Evolutionary conservation across 1,139 yeast species (phyloP).

Genomic region (Sugiyamaella neomexicana): DNA sequence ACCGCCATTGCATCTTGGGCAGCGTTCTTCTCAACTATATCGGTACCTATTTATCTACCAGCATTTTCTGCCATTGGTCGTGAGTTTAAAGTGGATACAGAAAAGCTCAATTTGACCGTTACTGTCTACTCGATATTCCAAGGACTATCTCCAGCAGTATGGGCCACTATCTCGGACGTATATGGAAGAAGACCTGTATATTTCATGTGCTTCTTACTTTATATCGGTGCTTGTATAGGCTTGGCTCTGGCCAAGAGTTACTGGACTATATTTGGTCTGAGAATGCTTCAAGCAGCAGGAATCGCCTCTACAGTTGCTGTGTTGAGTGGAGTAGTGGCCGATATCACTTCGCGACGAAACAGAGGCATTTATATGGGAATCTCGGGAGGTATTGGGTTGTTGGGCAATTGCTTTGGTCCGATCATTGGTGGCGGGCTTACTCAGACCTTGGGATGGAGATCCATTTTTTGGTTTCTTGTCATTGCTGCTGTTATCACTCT

Average conservation of each 20-base stretch:
- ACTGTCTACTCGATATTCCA: slow-evolving; percentile 72
- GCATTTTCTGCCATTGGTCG: slow-evolving; percentile 57
- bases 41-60: slow-evolving; percentile 73
- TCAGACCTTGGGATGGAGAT: slow-evolving; percentile 65
- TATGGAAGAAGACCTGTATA: slow-evolving; percentile 70
- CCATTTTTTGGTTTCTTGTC: slow-evolving; percentile 72
- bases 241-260: slow-evolving; percentile 57
- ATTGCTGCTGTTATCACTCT: slow-evolving; percentile 56
- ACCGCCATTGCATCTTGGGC: slow-evolving; percentile 47
- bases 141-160: slow-evolving; percentile 65
- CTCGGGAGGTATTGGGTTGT: slow-evolving; percentile 59
- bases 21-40: slow-evolving; percentile 63
- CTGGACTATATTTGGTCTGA: slow-evolving; percentile 53
- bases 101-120: slow-evolving; percentile 61
- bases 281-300: slow-evolving; percentile 70
- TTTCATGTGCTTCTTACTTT: slow-evolving; percentile 53
- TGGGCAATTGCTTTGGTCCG: slow-evolving; percentile 79
- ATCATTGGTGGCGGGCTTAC: slow-evolving; percentile 68
- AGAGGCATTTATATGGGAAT: slow-evolving; percentile 68
- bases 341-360: slow-evolving; percentile 57
- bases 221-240: slow-evolving; percentile 59
- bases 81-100: slow-evolving; percentile 55
- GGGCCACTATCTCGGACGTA: slow-evolving; percentile 60
- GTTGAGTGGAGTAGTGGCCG: slow-evolving; percentile 66
- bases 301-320: slow-evolving; percentile 71